Percentiles rank a stretch among this genome's conserved stretches.
These are phyloP conservation scores for Chaetothyriales sp. DNA, from an alignment of 2,329 filamentous ascomycete species.

Conservation along the genomic window DNA sequence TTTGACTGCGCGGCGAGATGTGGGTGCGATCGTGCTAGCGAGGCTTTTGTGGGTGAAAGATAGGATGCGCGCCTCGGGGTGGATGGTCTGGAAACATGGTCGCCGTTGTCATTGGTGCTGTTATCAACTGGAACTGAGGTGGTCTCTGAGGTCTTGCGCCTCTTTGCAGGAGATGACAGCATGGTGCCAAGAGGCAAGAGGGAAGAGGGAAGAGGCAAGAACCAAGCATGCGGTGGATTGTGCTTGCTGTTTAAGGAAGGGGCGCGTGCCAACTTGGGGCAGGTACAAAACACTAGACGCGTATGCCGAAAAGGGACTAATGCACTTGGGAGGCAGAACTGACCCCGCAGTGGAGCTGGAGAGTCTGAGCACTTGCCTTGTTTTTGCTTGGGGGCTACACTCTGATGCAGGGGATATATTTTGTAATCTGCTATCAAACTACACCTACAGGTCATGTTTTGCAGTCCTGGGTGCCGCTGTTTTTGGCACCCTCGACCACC, in stretches of 20 bases:
- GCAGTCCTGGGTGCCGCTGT: no score
- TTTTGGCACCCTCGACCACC: no score
- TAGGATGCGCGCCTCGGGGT: slow-evolving; percentile 16
- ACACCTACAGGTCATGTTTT: no score
- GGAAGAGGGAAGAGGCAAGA: no score
- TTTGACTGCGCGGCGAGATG: slow-evolving; percentile 7
- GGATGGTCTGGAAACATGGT: slow-evolving; percentile 1
- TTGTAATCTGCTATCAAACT: no score
- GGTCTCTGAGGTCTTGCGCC: slow-evolving; percentile 4
- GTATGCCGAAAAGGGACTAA: not conserved
- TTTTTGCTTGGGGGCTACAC: no score
- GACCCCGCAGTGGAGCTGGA: no score
- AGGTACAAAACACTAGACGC: not conserved
- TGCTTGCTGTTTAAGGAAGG: not conserved
- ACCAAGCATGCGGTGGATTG: no score
- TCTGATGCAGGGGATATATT: no score
- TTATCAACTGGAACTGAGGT: not conserved
- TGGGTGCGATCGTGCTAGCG: slow-evolving; percentile 17
- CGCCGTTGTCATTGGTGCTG: not conserved
- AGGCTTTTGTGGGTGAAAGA: slow-evolving; percentile 17
- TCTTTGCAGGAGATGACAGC: slow-evolving; percentile 10
- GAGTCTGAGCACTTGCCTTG: no score
- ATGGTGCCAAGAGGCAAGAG: slow-evolving; percentile 2
- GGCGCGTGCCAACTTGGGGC: no score
- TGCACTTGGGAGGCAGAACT: no score